Evolutionary conservation across 768 basidiomycete species (phyloP).

Genomic region (Naganishia vaughanmartiniae): DNA sequence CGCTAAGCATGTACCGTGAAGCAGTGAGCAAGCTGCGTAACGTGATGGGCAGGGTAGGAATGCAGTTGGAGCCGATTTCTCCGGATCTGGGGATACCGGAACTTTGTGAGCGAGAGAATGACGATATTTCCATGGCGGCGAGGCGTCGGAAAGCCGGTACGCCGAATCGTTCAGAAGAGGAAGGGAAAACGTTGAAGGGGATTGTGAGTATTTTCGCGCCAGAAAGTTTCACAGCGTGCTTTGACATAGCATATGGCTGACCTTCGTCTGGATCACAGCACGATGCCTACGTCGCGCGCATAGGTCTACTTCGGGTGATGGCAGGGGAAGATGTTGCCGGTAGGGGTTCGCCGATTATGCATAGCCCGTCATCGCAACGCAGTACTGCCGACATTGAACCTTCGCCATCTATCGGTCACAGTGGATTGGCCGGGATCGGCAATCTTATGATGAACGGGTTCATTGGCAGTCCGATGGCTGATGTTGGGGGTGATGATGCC

Average conservation of each 20-base stretch:
- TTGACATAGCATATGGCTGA: not conserved
- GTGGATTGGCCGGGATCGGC: not conserved
- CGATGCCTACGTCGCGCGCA: constrained; percentile 51
- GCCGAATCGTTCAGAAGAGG: constrained; percentile 37
- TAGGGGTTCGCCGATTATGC: not conserved
- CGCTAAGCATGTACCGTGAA: constrained; percentile 44
- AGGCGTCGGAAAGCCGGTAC: constrained; percentile 24
- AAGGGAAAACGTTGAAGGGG: constrained; percentile 47
- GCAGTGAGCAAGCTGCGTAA: constrained; percentile 45
- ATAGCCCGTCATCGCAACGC: not conserved
- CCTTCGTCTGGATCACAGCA: constrained; percentile 36
- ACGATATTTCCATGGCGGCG: constrained; percentile 28
- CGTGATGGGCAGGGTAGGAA: constrained; percentile 50
- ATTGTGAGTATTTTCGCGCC: constrained; percentile 43
- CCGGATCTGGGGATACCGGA: constrained; percentile 27
- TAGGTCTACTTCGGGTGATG: constrained; percentile 40
- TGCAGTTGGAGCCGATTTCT: constrained; percentile 36
- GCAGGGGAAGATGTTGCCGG: not conserved
- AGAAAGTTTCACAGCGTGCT: not conserved
- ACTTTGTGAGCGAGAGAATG: constrained; percentile 24
- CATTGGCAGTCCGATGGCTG: not conserved
- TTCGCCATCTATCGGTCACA: not conserved
- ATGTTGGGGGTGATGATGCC: not conserved
- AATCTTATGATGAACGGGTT: constrained; percentile 7
- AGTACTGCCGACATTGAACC: too few relatives aligned